phyloP scores from a whole-genome alignment of 176 grass and related monocot genomes.

The Musa troglodytarum region DNA sequence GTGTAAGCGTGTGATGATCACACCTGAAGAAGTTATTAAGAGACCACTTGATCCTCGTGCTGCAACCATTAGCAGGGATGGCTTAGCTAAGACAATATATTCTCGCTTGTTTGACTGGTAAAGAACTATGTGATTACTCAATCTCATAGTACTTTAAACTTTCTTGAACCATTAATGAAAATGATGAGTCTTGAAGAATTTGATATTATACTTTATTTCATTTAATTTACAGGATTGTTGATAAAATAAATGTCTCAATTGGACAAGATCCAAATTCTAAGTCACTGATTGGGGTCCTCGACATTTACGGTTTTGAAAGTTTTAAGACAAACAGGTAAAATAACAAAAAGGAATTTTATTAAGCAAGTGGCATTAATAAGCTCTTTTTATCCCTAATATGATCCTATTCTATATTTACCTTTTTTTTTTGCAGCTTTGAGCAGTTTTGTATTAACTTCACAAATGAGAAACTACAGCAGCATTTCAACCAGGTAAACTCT shows the following conservation, averaged over 20 bases:
- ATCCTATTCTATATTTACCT: slow-evolving; percentile 5
- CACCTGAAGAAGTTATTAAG: slow-evolving; percentile 98
- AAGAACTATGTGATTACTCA: slow-evolving; percentile 12
- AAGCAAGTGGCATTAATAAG: neutral
- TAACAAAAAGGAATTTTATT: neutral
- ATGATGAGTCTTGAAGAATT: neutral
- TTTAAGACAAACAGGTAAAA: slow-evolving; percentile 85
- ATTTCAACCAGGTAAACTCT: slow-evolving; percentile 17
- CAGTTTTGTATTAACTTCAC: slow-evolving; percentile 8
- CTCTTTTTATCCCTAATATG: slow-evolving; percentile 8
- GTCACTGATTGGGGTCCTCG: slow-evolving; percentile 89
- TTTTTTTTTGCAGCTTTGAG: slow-evolving; percentile 3
- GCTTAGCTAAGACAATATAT: slow-evolving; percentile 96
- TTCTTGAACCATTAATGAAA: neutral
- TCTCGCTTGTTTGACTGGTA: slow-evolving; percentile 99
- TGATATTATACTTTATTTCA: neutral
- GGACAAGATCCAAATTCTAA: slow-evolving; percentile 89
- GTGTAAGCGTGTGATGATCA: slow-evolving; percentile 96
- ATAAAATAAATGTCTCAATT: slow-evolving; percentile 96
- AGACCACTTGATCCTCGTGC: slow-evolving; percentile 82
- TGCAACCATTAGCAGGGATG: slow-evolving; percentile 91
- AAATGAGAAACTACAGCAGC: slow-evolving; percentile 10
- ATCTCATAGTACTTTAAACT: neutral
- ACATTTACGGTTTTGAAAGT: slow-evolving; percentile 99
- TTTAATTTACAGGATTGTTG: slow-evolving; percentile 63